Conservation (phyloP, 2,329 filamentous ascomycete species). For the Dothiorella sarmentorum region DNA sequence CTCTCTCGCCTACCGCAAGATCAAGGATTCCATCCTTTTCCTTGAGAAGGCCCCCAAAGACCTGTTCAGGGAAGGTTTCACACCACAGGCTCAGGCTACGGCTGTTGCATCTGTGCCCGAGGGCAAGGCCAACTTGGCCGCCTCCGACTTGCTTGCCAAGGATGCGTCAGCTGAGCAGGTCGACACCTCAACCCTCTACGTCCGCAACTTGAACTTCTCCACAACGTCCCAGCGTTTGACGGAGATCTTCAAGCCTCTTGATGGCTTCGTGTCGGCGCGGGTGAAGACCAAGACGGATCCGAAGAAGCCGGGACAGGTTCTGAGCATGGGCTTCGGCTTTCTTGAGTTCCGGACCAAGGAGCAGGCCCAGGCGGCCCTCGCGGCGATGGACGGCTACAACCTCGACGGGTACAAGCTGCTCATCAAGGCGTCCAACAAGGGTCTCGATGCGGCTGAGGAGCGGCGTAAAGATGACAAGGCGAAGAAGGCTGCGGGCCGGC, state of each 20-base stretch:
- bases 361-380: slow-evolving; percentile 74
- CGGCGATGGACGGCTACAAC: slow-evolving; percentile 81
- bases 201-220: slow-evolving; percentile 89
- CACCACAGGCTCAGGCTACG: slow-evolving; percentile 22
- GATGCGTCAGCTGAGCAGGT: slow-evolving; percentile 51
- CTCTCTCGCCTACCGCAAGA: slow-evolving; percentile 79
- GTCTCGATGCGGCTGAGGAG: slow-evolving; percentile 82
- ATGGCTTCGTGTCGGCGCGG: slow-evolving; percentile 82
- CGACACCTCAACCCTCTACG: slow-evolving; percentile 79
- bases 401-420: slow-evolving; percentile 84
- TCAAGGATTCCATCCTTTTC: slow-evolving; percentile 88
- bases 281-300: slow-evolving; percentile 92
- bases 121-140: slow-evolving; percentile 56
- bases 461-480: slow-evolving; percentile 75
- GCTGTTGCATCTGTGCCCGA: slow-evolving; percentile 32
- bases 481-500: slow-evolving; percentile 71
- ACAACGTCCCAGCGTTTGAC: slow-evolving; percentile 75
- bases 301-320: slow-evolving; percentile 80
- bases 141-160: slow-evolving; percentile 64
- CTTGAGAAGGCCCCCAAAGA: slow-evolving; percentile 89
- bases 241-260: slow-evolving; percentile 74
- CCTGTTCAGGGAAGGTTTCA: slow-evolving; percentile 55
- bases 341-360: slow-evolving; percentile 77
- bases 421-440: slow-evolving; percentile 83
- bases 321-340: slow-evolving; percentile 98